phyloP scores from a whole-genome alignment of 2,329 filamentous ascomycete genomes.

The Hypoxylon sp. region DNA sequence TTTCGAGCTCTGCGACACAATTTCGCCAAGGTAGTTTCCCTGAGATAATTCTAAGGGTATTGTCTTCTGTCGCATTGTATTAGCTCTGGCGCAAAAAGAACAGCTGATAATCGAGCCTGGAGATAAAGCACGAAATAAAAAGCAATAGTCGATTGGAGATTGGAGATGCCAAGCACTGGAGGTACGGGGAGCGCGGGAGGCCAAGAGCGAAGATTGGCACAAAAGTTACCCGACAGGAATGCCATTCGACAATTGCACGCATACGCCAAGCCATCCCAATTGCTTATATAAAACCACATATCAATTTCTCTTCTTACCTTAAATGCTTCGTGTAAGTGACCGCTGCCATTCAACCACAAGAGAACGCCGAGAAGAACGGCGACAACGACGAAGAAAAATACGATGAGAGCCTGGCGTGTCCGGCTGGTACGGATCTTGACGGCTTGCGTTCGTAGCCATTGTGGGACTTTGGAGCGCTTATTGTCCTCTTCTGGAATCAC shows the following conservation, averaged over 20 bases:
- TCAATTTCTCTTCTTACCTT: conserved; percentile 33
- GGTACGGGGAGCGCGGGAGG: not conserved
- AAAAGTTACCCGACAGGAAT: conserved; percentile 24
- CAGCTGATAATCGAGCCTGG: conserved; percentile 3
- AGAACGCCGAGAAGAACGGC: conserved; percentile 35
- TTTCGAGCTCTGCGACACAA: conserved; percentile 49
- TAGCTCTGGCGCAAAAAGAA: conserved; percentile 29
- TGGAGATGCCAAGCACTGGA: conserved; percentile 38
- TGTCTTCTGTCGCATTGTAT: conserved; percentile 50
- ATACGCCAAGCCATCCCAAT: conserved; percentile 35
- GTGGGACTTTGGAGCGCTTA: conserved; percentile 19
- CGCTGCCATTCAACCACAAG: conserved; percentile 31
- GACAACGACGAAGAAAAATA: conserved; percentile 25
- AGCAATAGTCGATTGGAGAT: conserved; percentile 21
- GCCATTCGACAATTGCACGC: conserved; percentile 31
- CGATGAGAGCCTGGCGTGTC: conserved; percentile 39
- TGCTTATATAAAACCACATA: conserved; percentile 22
- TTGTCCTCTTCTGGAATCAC: conserved; percentile 25
- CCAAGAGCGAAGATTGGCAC: conserved; percentile 23
- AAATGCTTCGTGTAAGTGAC: conserved; percentile 32
- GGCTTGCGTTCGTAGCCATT: conserved; percentile 27
- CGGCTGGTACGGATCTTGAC: conserved; percentile 35
- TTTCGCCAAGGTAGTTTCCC: conserved; percentile 60
- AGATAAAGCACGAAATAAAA: not conserved
- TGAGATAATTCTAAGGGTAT: conserved; percentile 56